Conservation (phyloP, 257 asterid species). For the Mentha longifolia region DNA sequence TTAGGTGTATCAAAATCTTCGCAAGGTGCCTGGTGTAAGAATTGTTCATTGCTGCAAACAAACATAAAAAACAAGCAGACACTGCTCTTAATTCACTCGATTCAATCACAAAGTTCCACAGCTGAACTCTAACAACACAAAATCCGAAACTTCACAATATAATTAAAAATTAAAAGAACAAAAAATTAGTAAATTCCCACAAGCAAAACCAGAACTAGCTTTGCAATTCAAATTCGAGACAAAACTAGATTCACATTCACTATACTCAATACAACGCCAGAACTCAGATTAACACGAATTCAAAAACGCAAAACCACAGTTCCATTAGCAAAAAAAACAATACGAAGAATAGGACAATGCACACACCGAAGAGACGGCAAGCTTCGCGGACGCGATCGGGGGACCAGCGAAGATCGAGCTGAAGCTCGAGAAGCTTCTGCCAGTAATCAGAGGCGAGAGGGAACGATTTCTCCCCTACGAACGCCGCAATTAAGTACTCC, state of each 20-base stretch:
- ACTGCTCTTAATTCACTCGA: neutral
- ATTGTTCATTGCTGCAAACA: conserved; percentile 77
- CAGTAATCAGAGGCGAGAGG: conserved; percentile 84
- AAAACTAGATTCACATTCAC: conserved; percentile 1
- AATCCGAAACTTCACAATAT: neutral
- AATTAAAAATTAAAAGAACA: neutral
- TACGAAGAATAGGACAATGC: conserved; percentile 18
- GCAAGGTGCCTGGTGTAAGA: conserved; percentile 84
- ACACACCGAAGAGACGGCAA: conserved; percentile 73
- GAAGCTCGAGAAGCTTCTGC: conserved; percentile 84
- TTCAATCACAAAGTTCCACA: neutral
- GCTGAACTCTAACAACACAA: neutral
- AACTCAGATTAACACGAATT: neutral
- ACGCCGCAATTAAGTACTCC: conserved; percentile 67
- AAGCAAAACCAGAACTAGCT: conserved; percentile 2
- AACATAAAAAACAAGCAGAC: conserved; percentile 16
- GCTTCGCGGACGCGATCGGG: conserved; percentile 73
- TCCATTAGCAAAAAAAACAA: neutral
- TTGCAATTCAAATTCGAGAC: neutral
- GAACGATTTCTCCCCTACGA: conserved; percentile 78
- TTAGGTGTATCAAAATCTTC: conserved; percentile 80
- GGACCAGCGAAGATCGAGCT: conserved; percentile 82
- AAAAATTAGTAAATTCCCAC: neutral
- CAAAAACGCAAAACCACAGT: neutral
- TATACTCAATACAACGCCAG: neutral